phyloP scores from a whole-genome alignment of 371 early-diverging fungal species.

The Apophysomyces variabilis region DNA sequence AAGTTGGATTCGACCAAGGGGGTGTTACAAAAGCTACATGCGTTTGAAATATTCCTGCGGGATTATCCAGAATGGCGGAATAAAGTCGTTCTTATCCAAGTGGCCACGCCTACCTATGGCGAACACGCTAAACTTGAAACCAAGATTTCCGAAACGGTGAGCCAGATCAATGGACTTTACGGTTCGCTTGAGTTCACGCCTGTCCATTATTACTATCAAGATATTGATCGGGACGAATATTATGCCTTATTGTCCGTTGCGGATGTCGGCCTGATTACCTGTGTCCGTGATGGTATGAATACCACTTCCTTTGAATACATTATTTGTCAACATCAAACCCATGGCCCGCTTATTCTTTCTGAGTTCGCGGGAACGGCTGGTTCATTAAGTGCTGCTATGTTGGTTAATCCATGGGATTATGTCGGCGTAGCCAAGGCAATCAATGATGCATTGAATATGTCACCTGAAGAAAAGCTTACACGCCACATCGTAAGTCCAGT shows the following conservation, averaged over 20 bases:
- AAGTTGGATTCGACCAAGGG: constrained; percentile 99
- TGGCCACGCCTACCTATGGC: constrained; percentile 59
- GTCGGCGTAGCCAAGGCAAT: constrained; percentile 90
- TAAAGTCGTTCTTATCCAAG: constrained; percentile 91
- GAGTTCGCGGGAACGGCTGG: constrained; percentile 98
- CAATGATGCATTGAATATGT: constrained; percentile 82
- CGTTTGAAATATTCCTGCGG: constrained; percentile 91
- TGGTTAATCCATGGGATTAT: constrained; percentile 97
- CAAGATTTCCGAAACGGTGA: constrained; percentile 87
- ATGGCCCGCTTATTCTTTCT: constrained; percentile 91
- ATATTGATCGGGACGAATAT: constrained; percentile 94
- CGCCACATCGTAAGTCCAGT: constrained; percentile 74
- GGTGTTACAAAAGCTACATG: constrained; percentile 94
- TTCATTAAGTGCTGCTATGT: constrained; percentile 82
- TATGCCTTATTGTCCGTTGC: constrained; percentile 94
- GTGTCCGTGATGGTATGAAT: constrained; percentile 99
- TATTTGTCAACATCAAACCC: constrained; percentile 91
- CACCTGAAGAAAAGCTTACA: constrained; percentile 77
- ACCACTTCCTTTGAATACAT: constrained; percentile 98
- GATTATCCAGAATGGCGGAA: constrained; percentile 92
- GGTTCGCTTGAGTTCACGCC: constrained; percentile 97
- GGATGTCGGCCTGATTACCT: constrained; percentile 94
- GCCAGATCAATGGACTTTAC: constrained; percentile 91
- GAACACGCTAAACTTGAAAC: constrained; percentile 65
- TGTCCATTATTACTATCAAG: constrained; percentile 96